Conservation (phyloP, 2,329 filamentous ascomycete species). For the Penicillium sumatraense region DNA sequence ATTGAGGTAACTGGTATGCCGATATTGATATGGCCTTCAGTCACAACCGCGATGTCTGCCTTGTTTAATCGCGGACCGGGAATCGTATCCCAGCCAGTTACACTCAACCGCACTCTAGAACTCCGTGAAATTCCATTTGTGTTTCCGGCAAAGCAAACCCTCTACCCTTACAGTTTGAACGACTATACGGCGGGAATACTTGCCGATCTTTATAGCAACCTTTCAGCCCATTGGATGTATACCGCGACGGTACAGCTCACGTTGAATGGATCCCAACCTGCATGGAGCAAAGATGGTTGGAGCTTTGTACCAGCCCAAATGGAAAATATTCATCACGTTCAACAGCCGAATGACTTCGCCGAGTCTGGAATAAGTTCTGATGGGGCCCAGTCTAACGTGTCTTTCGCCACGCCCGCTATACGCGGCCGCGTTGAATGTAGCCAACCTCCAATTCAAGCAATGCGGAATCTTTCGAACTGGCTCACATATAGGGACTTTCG, state of each 20-base stretch:
- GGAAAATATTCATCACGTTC: background rate
- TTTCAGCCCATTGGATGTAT: slow-evolving; percentile 23
- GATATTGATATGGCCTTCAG: background rate
- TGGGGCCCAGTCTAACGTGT: slow-evolving; percentile 6
- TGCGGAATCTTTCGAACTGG: slow-evolving; percentile 15
- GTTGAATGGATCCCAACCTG: slow-evolving; percentile 20
- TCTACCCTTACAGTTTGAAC: background rate
- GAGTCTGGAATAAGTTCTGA: background rate
- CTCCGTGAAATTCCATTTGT: slow-evolving; percentile 19
- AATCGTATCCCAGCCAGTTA: slow-evolving; percentile 7
- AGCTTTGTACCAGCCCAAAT: slow-evolving; percentile 14
- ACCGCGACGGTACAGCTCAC: slow-evolving; percentile 20
- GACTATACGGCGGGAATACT: slow-evolving; percentile 12
- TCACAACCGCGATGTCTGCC: slow-evolving; percentile 22
- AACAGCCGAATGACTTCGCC: slow-evolving; percentile 4
- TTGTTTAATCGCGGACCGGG: slow-evolving; percentile 18
- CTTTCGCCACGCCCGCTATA: slow-evolving; percentile 18
- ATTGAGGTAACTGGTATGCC: background rate
- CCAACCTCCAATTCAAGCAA: background rate
- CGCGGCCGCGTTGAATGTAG: slow-evolving; percentile 19
- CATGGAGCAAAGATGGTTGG: slow-evolving; percentile 26
- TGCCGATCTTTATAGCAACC: slow-evolving; percentile 10
- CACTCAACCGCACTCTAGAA: slow-evolving; percentile 10
- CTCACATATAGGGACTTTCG: slow-evolving; percentile 1
- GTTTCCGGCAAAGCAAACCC: slow-evolving; percentile 1